Evolutionary conservation across 1,139 yeast species (phyloP).

Genomic region (Candida glucosophila): DNA sequence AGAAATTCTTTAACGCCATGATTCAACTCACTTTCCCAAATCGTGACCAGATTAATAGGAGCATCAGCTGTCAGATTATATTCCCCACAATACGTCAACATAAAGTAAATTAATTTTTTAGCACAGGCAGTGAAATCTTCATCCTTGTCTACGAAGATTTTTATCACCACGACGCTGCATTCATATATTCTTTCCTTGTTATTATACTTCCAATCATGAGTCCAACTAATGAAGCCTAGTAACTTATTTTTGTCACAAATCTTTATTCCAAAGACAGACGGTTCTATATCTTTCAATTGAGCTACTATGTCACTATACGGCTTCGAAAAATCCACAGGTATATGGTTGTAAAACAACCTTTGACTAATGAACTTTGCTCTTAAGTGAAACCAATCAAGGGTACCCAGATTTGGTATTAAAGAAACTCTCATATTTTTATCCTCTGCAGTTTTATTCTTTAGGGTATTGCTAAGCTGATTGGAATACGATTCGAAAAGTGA

Average conservation of each 20-base stretch:
- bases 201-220: slow-evolving; percentile 25
- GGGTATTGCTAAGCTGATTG: slow-evolving; percentile 11
- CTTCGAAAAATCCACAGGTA: slow-evolving; percentile 13
- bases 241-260: slow-evolving; percentile 9
- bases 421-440: slow-evolving; percentile 25
- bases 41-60: slow-evolving; percentile 9
- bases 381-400: slow-evolving; percentile 38
- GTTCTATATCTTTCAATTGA: slow-evolving; percentile 14
- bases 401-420: slow-evolving; percentile 19
- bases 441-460: slow-evolving; percentile 10
- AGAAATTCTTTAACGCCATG: slow-evolving; percentile 9
- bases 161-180: slow-evolving; percentile 22
- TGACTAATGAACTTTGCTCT: slow-evolving; percentile 30
- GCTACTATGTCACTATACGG: slow-evolving; percentile 17
- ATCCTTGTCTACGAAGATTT: slow-evolving; percentile 15
- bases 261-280: slow-evolving; percentile 25
- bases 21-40: slow-evolving; percentile 31
- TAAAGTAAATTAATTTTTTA: slow-evolving; percentile 16
- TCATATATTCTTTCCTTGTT: slow-evolving; percentile 6
- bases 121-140: slow-evolving; percentile 11
- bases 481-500: slow-evolving; percentile 16
- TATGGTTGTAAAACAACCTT: slow-evolving; percentile 15
- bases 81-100: slow-evolving; percentile 12
- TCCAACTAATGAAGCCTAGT: slow-evolving; percentile 31
- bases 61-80: slow-evolving; percentile 8